phyloP scores from a whole-genome alignment of 768 basidiomycete species.

The Mycena leptocephala region DNA sequence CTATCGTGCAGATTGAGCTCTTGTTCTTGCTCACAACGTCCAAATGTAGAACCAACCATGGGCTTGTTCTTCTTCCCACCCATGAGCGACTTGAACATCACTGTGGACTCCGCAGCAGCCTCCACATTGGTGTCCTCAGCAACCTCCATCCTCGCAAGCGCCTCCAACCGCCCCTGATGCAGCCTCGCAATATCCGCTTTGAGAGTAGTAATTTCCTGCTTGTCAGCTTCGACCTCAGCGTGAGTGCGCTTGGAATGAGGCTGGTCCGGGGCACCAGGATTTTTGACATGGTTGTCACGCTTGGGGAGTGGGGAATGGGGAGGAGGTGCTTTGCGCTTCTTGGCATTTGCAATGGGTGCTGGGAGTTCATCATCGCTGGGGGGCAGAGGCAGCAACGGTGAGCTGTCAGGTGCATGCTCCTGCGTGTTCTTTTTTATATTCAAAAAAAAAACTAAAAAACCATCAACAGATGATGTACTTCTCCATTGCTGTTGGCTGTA shows the following conservation, averaged over 20 bases:
- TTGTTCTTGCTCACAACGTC: background rate
- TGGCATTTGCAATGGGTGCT: background rate
- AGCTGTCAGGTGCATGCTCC: conserved; percentile 2
- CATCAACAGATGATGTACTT: background rate
- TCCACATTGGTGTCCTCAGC: background rate
- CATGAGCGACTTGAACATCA: background rate
- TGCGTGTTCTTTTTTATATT: background rate
- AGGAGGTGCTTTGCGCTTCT: background rate
- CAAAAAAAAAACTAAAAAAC: no score
- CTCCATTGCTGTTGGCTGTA: no score
- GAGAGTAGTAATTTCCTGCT: background rate
- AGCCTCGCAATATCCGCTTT: background rate
- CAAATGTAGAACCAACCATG: background rate
- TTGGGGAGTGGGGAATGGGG: background rate
- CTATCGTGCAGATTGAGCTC: background rate
- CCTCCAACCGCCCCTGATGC: background rate
- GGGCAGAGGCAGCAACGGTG: background rate
- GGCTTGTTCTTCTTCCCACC: background rate
- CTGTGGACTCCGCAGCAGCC: background rate
- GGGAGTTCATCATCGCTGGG: background rate
- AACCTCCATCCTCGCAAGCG: background rate
- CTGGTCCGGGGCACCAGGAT: conserved; percentile 17
- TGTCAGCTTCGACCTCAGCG: background rate
- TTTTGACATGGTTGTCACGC: background rate
- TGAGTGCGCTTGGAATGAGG: background rate